Evolutionary conservation across 2,329 filamentous ascomycete species (phyloP).

Genomic region (Tolypocladium sp.): DNA sequence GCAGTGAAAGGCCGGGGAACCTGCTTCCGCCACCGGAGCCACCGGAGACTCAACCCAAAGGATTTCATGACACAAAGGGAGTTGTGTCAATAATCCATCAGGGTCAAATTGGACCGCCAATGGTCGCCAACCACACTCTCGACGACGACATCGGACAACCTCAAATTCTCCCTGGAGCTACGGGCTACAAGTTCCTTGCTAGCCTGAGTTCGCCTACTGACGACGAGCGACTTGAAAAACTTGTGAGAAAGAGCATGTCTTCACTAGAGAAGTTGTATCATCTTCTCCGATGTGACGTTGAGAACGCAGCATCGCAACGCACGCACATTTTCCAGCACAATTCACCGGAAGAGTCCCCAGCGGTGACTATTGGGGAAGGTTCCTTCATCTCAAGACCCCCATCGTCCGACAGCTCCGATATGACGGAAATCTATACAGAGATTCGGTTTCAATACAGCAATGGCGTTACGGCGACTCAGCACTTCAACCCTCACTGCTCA

Average conservation of each 20-base stretch:
- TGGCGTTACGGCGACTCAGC: not conserved
- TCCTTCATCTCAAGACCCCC: not conserved
- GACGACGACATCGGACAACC: not conserved
- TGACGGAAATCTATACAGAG: not conserved
- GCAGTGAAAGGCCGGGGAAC: not conserved
- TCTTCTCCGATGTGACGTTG: not conserved
- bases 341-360: not conserved
- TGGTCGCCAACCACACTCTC: not conserved
- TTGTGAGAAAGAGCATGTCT: not conserved
- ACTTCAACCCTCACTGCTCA: not conserved
- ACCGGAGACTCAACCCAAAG: not conserved
- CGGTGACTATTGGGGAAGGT: not conserved
- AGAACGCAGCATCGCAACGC: not conserved
- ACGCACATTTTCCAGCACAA: not conserved
- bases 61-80: not conserved
- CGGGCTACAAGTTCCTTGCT: not conserved
- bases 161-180: not conserved
- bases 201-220: not conserved
- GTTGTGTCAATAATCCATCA: not conserved
- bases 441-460: not conserved
- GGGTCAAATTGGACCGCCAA: conserved; percentile 13
- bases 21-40: not conserved
- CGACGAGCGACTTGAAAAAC: not conserved
- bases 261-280: not conserved
- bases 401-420: not conserved